Evolutionary conservation across 805 yeast genomes (phyloP), one percentile per base, ranked within the genome.

Genomic region (Cyberlindnera euphorbiae): DNA sequence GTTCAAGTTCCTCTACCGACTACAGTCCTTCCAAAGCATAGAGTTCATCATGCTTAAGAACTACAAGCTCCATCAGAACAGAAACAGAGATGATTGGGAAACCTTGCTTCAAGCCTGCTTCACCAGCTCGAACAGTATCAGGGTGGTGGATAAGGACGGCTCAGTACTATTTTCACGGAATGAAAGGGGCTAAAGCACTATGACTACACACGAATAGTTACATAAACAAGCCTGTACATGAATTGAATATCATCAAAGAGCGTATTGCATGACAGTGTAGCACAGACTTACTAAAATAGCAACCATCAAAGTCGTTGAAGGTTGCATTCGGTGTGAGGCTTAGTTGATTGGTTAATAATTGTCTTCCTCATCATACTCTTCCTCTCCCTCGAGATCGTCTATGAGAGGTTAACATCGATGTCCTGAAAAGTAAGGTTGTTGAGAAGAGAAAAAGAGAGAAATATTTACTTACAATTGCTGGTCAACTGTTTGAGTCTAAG

Each of bases 1-100:
- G 4, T 60, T 53, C 52, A 47, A 46, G 19, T 65, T 64, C 42
- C 45, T 65, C 8, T 51, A 49, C 16, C 44, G 53, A 1, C 37
- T 64, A 22, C 53, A 58, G 3, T 50, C 42, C n/a, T 64, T 57
- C 36, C 43, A 50, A 21, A 50, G 62, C 8, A 60, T 65, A 9
- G 62, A 59, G 34, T 64, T 65, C 27, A 50, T 58, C 11, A 50
- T 63, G 62, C 37, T 64, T 23, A 56, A 61, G 38, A 59, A 55
- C 35, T 63, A 61, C 55, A 46, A 54, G 18, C 50, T 60, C 21
- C 65, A 66, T 39, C 64, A 66, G 7, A 53, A 60, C 19, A 52
- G 69, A 44, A 50, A 59, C 1, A 55, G 62, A 32, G 47, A 55
- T 19, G 69, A 65, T 37, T 65, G 69, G 71, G 64, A 57, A 28